These are phyloP conservation scores for Aureobasidium sp. DNA, from an alignment of 2,329 filamentous ascomycete genomes.

Conservation along the genomic window DNA sequence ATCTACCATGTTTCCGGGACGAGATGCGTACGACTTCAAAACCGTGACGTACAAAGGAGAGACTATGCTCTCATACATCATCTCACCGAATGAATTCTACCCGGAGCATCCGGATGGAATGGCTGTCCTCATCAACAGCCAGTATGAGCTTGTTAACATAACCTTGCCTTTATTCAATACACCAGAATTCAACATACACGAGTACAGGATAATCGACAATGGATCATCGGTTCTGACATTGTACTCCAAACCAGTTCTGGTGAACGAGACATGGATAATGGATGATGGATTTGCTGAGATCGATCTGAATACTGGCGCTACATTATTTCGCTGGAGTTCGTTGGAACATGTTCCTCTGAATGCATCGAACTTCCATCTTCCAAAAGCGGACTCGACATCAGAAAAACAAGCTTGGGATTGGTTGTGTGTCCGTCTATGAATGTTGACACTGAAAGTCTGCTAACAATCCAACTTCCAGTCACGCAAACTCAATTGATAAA, in stretches of 20 bases:
- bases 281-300: slow-evolving; percentile 28
- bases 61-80: slow-evolving; percentile 10
- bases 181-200: slow-evolving; percentile 29
- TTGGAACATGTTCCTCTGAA: slow-evolving; percentile 16
- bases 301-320: slow-evolving; percentile 24
- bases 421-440: not conserved
- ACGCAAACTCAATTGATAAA: slow-evolving; percentile 33
- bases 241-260: slow-evolving; percentile 15
- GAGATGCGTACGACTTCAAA: slow-evolving; percentile 16
- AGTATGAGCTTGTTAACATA: slow-evolving; percentile 7
- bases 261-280: slow-evolving; percentile 21
- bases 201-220: slow-evolving; percentile 28
- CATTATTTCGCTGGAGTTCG: slow-evolving; percentile 28
- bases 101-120: not conserved
- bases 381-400: not conserved
- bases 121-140: slow-evolving; percentile 12
- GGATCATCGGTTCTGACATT: slow-evolving; percentile 24
- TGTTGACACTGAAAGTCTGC: not conserved
- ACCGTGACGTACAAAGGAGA: not conserved
- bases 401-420: slow-evolving; percentile 14
- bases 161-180: slow-evolving; percentile 9
- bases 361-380: slow-evolving; percentile 20
- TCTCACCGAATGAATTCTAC: slow-evolving; percentile 6
- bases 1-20: slow-evolving; percentile 12
- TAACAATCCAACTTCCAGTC: slow-evolving; percentile 11